Evolutionary conservation across 1,284 basidiomycete genomes (phyloP).

Genomic region (Tylopilus orsonianus): DNA sequence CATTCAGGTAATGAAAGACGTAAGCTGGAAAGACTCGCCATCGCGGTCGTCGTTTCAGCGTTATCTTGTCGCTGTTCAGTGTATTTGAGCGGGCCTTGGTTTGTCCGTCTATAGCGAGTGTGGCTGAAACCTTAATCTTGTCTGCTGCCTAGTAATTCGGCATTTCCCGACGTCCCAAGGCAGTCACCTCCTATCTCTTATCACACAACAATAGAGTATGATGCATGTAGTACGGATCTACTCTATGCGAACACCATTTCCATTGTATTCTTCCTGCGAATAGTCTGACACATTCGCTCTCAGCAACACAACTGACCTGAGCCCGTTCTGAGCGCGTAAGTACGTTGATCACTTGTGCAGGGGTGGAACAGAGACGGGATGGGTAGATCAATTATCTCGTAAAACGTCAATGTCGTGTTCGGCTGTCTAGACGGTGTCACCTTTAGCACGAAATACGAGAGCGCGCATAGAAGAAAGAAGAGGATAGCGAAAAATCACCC

Average conservation of each 20-base stretch:
- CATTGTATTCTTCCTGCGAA: conserved; percentile 40
- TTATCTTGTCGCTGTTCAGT: too few species aligned
- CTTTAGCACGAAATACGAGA: conserved; percentile 34
- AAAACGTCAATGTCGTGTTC: conserved; percentile 80
- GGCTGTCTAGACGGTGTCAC: conserved; percentile 69
- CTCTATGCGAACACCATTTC: too few species aligned
- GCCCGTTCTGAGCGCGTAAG: conserved; percentile 64
- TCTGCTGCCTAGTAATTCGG: conserved; percentile 34
- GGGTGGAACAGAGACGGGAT: conserved; percentile 61
- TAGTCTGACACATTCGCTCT: conserved; percentile 77
- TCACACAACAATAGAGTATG: too few species aligned
- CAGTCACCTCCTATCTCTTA: conserved; percentile 5
- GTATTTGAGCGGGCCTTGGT: too few species aligned
- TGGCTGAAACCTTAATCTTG: too few species aligned
- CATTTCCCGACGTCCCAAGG: conserved; percentile 15
- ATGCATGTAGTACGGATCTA: too few species aligned
- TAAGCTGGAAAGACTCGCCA: conserved; percentile 13
- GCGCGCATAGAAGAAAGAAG: not conserved
- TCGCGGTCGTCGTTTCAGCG: conserved; percentile 31
- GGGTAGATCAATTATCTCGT: conserved; percentile 76
- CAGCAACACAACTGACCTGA: conserved; percentile 69
- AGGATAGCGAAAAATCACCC: conserved; percentile 59
- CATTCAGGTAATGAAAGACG: not conserved
- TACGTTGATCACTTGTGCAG: conserved; percentile 61
- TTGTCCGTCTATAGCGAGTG: too few species aligned